Evolutionary conservation across 2,329 filamentous ascomycete species (phyloP).

Genomic region (Monosporascus ibericus): DNA sequence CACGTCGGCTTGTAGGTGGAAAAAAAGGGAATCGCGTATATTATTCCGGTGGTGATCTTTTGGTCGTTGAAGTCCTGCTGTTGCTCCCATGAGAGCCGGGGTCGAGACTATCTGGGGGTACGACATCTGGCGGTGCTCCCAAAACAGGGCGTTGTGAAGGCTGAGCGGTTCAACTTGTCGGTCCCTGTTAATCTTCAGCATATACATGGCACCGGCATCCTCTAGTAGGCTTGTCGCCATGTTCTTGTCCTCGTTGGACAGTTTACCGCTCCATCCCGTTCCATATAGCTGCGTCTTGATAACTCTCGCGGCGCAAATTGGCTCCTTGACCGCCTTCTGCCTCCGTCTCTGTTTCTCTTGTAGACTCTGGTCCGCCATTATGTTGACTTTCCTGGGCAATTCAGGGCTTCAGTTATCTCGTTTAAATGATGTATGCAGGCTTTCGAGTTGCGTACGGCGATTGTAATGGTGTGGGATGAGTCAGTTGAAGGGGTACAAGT

Average conservation of each 20-base stretch:
- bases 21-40: slow-evolving; percentile 8
- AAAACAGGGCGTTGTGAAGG: slow-evolving; percentile 17
- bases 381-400: neutral
- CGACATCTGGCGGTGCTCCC: slow-evolving; percentile 17
- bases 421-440: neutral
- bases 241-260: slow-evolving; percentile 8
- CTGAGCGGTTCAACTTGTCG: slow-evolving; percentile 8
- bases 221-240: slow-evolving; percentile 3
- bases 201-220: slow-evolving; percentile 13
- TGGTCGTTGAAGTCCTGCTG: neutral
- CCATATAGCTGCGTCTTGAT: neutral
- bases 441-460: neutral
- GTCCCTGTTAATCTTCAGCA: slow-evolving; percentile 12
- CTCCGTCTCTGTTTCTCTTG: neutral
- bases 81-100: slow-evolving; percentile 5
- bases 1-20: slow-evolving; percentile 1
- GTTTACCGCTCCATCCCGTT: slow-evolving; percentile 16
- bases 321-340: neutral
- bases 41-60: neutral
- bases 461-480: no score
- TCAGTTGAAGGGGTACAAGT: no score
- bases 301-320: neutral
- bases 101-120: slow-evolving; percentile 12
- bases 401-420: neutral
- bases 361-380: neutral